A percentile compares a stretch with the other conserved stretches of the same genome.
Conservation (phyloP, 2,329 filamentous ascomycete genomes). For the Colletotrichum tofieldiae region DNA sequence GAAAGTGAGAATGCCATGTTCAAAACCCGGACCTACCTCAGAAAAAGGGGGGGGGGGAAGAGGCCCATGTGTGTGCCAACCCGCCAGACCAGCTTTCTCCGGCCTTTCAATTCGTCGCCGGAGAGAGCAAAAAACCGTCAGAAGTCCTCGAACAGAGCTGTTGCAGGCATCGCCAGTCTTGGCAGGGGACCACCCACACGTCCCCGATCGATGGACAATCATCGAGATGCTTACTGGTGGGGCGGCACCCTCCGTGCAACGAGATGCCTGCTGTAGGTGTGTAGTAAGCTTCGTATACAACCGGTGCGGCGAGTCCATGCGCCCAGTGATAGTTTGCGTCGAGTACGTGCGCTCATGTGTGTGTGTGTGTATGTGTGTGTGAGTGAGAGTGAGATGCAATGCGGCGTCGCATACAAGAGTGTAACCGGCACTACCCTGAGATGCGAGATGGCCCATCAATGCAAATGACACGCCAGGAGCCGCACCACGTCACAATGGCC, state of each 20-base stretch:
- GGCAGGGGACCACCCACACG: conserved; percentile 29
- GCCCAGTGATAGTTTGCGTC: conserved; percentile 1
- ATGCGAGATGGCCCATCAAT: conserved; percentile 38
- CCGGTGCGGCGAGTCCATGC: not conserved
- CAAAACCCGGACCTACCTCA: not conserved
- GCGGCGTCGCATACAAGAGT: conserved; percentile 18
- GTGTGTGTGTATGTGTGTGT: not conserved
- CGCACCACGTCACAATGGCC: conserved; percentile 19
- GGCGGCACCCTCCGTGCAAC: not conserved
- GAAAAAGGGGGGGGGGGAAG: not conserved
- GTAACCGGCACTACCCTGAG: conserved; percentile 32
- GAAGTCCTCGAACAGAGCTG: conserved; percentile 1
- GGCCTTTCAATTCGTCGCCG: conserved; percentile 14
- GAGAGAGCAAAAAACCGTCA: conserved; percentile 7
- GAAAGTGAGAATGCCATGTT: conserved; percentile 23
- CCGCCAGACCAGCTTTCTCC: conserved; percentile 14
- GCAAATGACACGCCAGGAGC: conserved; percentile 25
- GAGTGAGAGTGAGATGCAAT: conserved; percentile 16
- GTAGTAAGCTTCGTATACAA: not conserved
- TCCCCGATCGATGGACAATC: conserved; percentile 14
- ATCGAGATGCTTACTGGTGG: conserved; percentile 22
- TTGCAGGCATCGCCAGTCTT: conserved; percentile 27
- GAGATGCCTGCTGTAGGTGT: not conserved
- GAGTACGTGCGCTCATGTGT: conserved; percentile 27
- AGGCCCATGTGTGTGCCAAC: conserved; percentile 5